These are phyloP conservation scores for Cryomyces minteri DNA, from an alignment of 495 filamentous ascomycete species.

Conservation along the genomic window DNA sequence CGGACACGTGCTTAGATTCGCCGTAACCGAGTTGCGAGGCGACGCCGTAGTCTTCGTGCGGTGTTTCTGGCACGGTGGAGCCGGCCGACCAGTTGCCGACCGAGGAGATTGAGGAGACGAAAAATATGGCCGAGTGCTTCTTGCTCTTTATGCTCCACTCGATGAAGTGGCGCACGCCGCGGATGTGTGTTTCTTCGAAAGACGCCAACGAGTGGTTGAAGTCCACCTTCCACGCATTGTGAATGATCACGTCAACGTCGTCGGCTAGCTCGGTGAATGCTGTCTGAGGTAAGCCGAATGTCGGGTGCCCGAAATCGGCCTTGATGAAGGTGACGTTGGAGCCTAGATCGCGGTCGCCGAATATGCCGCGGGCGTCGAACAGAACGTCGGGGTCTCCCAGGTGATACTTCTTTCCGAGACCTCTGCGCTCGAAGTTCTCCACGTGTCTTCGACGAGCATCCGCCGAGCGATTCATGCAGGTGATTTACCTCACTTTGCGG, in stretches of 20 bases:
- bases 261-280: constrained; percentile 6
- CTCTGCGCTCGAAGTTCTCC: too few species aligned
- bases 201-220: constrained; percentile 23
- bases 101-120: constrained; percentile 4
- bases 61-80: constrained; percentile 1
- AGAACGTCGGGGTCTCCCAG: too few species aligned
- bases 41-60: background rate
- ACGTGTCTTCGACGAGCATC: too few species aligned
- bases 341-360: too few species aligned
- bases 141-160: background rate
- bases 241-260: constrained; percentile 18
- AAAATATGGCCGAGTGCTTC: constrained; percentile 1
- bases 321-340: background rate
- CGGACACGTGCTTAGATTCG: constrained; percentile 1
- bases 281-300: constrained; percentile 7
- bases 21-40: background rate
- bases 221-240: constrained; percentile 29
- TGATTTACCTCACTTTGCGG: too few species aligned
- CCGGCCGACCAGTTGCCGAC: constrained; percentile 1
- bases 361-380: too few species aligned
- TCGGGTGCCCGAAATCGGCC: constrained; percentile 4
- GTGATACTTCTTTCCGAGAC: too few species aligned
- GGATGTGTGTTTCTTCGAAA: constrained; percentile 10
- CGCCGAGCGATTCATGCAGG: too few species aligned
- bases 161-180: background rate